Evolutionary conservation across 129 eudicot species (phyloP).

Genomic region (Flaveria linearis): DNA sequence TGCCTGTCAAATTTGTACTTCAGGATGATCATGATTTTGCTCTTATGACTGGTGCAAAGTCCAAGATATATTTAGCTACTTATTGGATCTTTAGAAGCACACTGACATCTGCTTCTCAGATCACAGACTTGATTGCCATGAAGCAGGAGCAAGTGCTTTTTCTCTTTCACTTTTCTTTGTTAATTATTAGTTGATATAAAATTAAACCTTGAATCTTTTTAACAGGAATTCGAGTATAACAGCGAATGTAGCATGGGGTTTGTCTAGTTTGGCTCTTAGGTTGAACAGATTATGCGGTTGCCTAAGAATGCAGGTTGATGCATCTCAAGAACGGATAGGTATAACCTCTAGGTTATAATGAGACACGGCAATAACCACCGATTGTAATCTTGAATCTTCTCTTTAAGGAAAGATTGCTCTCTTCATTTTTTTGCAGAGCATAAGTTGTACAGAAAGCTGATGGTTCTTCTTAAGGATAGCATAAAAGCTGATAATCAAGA

Average conservation of each 20-base stretch:
- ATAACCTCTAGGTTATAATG: background rate
- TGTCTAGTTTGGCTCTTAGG: conserved; percentile 50
- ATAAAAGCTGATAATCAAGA: conserved; percentile 58
- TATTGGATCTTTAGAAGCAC: conserved; percentile 75
- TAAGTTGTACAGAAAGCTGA: conserved; percentile 48
- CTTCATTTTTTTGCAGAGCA: conserved; percentile 39
- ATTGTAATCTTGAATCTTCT: background rate
- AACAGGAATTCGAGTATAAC: conserved; percentile 54
- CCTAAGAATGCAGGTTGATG: conserved; percentile 50
- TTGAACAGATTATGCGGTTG: conserved; percentile 46
- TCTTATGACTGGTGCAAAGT: conserved; percentile 42
- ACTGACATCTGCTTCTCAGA: conserved; percentile 59
- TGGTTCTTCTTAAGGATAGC: conserved; percentile 39
- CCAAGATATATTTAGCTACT: conserved; percentile 63
- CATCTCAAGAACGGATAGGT: conserved; percentile 59
- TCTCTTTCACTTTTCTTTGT: conserved; percentile 37
- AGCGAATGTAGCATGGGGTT: conserved; percentile 57
- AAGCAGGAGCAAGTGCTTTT: conserved; percentile 76
- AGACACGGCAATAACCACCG: background rate
- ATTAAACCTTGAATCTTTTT: conserved; percentile 1
- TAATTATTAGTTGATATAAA: conserved; percentile 16
- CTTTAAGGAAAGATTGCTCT: conserved; percentile 6
- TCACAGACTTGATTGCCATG: conserved; percentile 58
- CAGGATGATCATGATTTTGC: conserved; percentile 47
- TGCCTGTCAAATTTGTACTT: conserved; percentile 54